Evolutionary conservation across 2,329 filamentous ascomycete genomes (phyloP), one percentile per base, ranked within the genome.

Genomic region (Macrophomina tecta): DNA sequence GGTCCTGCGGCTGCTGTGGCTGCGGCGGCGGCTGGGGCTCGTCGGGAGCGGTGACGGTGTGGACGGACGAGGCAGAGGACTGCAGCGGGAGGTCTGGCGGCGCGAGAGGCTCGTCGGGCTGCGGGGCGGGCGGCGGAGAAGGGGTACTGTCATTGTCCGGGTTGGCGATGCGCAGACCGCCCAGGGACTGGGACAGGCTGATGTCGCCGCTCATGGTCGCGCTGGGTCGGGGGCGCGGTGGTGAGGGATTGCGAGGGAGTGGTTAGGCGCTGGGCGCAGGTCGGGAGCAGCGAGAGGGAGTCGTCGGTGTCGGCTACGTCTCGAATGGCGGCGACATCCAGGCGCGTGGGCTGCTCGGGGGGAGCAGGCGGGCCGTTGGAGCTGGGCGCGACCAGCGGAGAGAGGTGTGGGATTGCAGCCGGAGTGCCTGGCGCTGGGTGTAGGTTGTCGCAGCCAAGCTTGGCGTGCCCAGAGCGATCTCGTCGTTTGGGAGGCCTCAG

Each of bases 91-190:
- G 53, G 71, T 71, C 63, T 45, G 67, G 14, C 68, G 70, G 64
- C 53, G 67, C 23, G 34, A 46, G 48, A 42, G 63, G 36, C 52
- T 51, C 60, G 66, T 62, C 60, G 51, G 40, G 67, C 30, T 62
- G 34, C 30, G 55, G 51, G 34, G 67, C 68, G n/a, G 73, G 71
- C 68, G 73, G 73, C 69, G 72, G 72, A 65, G 72, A 73, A 64
- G 73, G 72, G 60, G 68, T 69, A 69, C 83, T 82, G 69, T 87
- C 85, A 81, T 95, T 89, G 82, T 97, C 94, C 65, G 94, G 94
- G 80, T 98, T 99, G 74, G 95, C 94, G 79, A 99, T 98, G 79
- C 94, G 92, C 80, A 99, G 85, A 75, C 94, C 94, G 76, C 95
- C 95, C 75, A 98, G 86, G 76, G 93, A 92, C 82, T 94, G 91